Evolutionary conservation across 495 filamentous ascomycete genomes (phyloP), one percentile per base, ranked within the genome.

Genomic region (Hypoxylon lienhwacheense): DNA sequence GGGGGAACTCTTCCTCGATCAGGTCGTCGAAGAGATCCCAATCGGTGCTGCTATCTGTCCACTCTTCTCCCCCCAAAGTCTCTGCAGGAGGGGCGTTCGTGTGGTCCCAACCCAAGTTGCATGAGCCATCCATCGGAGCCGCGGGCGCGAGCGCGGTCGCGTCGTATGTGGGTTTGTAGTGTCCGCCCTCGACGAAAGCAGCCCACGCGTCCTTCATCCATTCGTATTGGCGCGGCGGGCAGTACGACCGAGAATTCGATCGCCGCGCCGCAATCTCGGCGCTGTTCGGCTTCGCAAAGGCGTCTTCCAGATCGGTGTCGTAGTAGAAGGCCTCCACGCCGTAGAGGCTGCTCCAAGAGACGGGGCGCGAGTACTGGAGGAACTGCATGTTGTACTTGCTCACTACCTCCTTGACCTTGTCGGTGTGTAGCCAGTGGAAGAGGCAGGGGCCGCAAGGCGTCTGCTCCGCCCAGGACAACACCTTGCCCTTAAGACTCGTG

Each of bases 101-200:
- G 21, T 51, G 54, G 19, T 65, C 63, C 59, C 59, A 65, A 11
- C 51, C 61, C 7, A 39, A 57, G 19, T 57, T 45, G 10, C 50
- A 44, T 0, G 21, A 15, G 7, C 17, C 5, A 3, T 26, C 40
- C 0, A 32, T 10, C n/a, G n/a, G n/a, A n/a, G n/a, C 16, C 43
- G 31, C 15, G 17, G 10, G 41, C 3, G 4, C 28, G n/a, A 19
- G 7, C 0, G 0, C 25, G 16, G 2, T n/a, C 7, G 11, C 15
- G 7, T 43, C 15, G 16, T 25, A 22, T 17, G 4, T 8, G 8
- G 39, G 24, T 8, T 34, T 47, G 17, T 22, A 40, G 7, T 41
- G 33, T 2, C 54, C 47, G n/a, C 45, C 21, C 3, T 42, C 19
- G 14, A 37, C 7, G 35, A 65, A 65, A 7, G 47, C 51, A 6